Base-by-base conservation (phyloP, 345 rosid genomes). In the Microcos paniculata region DNA sequence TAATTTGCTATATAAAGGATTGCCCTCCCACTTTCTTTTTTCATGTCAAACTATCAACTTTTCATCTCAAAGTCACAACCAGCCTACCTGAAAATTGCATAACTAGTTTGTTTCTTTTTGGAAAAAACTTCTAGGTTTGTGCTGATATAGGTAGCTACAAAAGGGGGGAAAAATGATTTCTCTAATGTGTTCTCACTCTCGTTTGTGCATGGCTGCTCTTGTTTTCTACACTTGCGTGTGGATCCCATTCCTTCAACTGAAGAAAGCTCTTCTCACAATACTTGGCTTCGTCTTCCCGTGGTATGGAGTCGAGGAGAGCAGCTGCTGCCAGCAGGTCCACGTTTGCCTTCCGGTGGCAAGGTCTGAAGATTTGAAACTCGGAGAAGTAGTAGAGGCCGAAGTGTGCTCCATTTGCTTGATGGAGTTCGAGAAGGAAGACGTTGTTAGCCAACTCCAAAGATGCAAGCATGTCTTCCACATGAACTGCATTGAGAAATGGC, bases 401-500 rank as follows among this genome's bases (percentile, higher is more conserved):
- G 64, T n/a, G 31, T 90, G 98, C 72, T 80, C 92, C 43, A 87
- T 93, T 65, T 93, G 98, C 82, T 78, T 91, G 78, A 78, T 48
- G 76, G 90, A 87, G 61, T 87, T 88, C 35, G 82, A 85, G 75
- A 74, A 62, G 30, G 88, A 82, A 73, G 92, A 86, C n/a, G 74
- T 19, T 7, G 92, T 86, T 75, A 89, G 89, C 78, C 80, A 82
- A 77, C 82, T 90, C 28, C 75, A 79, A 0, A 85, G 85, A 73
- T 90, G 98, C n/a, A 67, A 79, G n/a, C 97, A 90, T 62, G 80
- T 89, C 48, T 91, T 91, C 82, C 98, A 93, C 53, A 49, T 65
- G 61, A 75, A 82, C 21, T 93, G 97, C 85, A 88, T 90, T 12
- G 85, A 86, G 23, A 78, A 79, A 53, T 93, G 98, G 97, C 52